Conservation (phyloP, 768 basidiomycete genomes). For the Tulasnella sp. region DNA sequence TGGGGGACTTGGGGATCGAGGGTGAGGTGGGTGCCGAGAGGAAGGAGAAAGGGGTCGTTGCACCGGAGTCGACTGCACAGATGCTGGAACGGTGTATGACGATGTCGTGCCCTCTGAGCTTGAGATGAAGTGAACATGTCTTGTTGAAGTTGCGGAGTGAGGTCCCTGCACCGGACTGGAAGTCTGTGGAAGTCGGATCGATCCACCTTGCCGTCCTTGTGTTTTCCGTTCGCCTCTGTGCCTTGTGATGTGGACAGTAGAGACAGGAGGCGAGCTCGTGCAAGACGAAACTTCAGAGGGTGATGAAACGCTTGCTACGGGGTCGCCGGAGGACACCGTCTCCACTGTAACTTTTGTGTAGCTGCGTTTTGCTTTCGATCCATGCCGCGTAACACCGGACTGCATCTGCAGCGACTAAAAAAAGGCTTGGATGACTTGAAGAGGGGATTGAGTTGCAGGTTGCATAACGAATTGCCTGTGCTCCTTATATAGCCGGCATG, state of each 20-base stretch:
- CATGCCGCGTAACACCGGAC: too few relatives aligned
- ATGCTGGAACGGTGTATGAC: too few relatives aligned
- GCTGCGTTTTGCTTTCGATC: too few relatives aligned
- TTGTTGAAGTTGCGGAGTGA: not conserved
- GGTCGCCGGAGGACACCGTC: too few relatives aligned
- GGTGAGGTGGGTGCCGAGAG: not conserved
- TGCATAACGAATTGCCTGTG: too few relatives aligned
- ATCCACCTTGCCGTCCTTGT: not conserved
- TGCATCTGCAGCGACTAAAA: too few relatives aligned
- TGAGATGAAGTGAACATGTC: not conserved
- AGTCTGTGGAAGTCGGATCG: not conserved
- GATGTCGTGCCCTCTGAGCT: not conserved
- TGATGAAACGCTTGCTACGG: not conserved
- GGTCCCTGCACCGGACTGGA: not conserved
- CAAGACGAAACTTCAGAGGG: not conserved
- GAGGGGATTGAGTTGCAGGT: too few relatives aligned
- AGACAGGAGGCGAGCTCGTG: not conserved
- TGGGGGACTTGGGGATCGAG: not conserved
- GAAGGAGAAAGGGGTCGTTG: not conserved
- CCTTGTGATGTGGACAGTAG: not conserved
- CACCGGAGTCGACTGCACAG: not conserved
- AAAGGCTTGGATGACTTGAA: too few relatives aligned
- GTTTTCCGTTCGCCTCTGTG: not conserved
- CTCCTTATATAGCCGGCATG: too few relatives aligned
- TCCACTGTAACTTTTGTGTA: too few relatives aligned